Base-by-base conservation (phyloP, 2,329 filamentous ascomycete species). In the Hortaea sp. region DNA sequence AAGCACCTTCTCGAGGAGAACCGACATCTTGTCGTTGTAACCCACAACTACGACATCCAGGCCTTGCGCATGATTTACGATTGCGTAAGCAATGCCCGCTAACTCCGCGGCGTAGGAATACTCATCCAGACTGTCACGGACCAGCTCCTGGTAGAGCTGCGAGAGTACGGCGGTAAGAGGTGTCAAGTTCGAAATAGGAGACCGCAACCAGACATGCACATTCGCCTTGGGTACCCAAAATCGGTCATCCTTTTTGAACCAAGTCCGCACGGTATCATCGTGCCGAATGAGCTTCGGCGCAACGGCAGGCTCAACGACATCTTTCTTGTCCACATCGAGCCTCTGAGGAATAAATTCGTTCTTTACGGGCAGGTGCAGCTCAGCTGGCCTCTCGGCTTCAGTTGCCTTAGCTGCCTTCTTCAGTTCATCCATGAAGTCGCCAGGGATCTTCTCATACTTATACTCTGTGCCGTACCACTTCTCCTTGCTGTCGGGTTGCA, bases 391-490 rank as follows among this genome's bases (percentile, higher is more conserved):
- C 29, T 78, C 73, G 27, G 73, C 69, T 0, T 74, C 66, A 1
- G 77, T 69, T 10, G 53, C 53, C 1, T 77, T 67, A 29, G 78
- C 73, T 1, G 87, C 86, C 49, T 75, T 68, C 45, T 77, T 73
- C 50, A 95, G 74, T 43, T 87, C 81, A 7, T 74, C 69, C 63
- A 94, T 72, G 56, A 95, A 82, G 12, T 88, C 81, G 10, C 75
- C 63, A 0, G 89, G 82, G 32, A 98, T 85, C 60, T 81, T 84
- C 61, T 94, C 85, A 30, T 82, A 76, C 52, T 81, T 85, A 68
- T 95, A 94, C 60, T 97, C 89, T 0, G 92, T 98, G 6, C 90
- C 90, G 58, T 98, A 98, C 92, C 92, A 98, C 63, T 89, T 88
- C 70, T 98, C 92, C 61, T 85, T 94, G 63, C 82, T 70, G 53